Evolutionary conservation across 441 rosid species (phyloP).

Genomic region (Theobroma grandiflorum): DNA sequence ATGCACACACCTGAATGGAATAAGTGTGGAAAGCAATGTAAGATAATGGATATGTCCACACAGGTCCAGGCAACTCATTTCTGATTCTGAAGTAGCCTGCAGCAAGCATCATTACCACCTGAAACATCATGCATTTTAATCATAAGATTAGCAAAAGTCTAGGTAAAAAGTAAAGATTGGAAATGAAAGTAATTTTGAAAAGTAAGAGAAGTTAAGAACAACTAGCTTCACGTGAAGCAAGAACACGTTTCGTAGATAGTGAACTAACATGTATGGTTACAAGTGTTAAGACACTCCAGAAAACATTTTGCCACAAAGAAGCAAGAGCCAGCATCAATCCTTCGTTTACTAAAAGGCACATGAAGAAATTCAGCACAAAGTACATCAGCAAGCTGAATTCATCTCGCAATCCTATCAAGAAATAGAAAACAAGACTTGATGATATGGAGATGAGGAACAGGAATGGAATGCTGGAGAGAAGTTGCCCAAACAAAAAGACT

Average conservation of each 20-base stretch:
- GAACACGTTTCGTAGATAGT: not conserved
- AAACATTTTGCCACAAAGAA: slow-evolving; percentile 80
- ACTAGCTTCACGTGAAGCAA: slow-evolving; percentile 19
- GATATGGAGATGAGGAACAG: slow-evolving; percentile 95
- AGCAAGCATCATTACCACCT: slow-evolving; percentile 96
- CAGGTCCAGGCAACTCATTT: slow-evolving; percentile 76
- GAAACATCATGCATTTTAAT: slow-evolving; percentile 37
- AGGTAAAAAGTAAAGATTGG: not conserved
- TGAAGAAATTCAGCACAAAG: slow-evolving; percentile 95
- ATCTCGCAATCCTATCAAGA: slow-evolving; percentile 84
- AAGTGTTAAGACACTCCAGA: slow-evolving; percentile 78
- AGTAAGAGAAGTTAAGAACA: not conserved
- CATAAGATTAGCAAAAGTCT: slow-evolving; percentile 17
- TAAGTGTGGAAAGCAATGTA: slow-evolving; percentile 91
- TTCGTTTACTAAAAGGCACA: slow-evolving; percentile 90
- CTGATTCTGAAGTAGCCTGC: slow-evolving; percentile 95
- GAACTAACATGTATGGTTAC: slow-evolving; percentile 74
- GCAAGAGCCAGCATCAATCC: slow-evolving; percentile 78
- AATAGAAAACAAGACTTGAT: slow-evolving; percentile 95
- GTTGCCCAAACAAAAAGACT: slow-evolving; percentile 89
- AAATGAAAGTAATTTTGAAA: not conserved
- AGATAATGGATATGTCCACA: slow-evolving; percentile 93
- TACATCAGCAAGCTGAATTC: slow-evolving; percentile 98
- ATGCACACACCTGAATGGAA: slow-evolving; percentile 69
- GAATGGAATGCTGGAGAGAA: slow-evolving; percentile 96